Conservation (phyloP, 2,329 filamentous ascomycete species). For the Coniochaeta ligniaria region DNA sequence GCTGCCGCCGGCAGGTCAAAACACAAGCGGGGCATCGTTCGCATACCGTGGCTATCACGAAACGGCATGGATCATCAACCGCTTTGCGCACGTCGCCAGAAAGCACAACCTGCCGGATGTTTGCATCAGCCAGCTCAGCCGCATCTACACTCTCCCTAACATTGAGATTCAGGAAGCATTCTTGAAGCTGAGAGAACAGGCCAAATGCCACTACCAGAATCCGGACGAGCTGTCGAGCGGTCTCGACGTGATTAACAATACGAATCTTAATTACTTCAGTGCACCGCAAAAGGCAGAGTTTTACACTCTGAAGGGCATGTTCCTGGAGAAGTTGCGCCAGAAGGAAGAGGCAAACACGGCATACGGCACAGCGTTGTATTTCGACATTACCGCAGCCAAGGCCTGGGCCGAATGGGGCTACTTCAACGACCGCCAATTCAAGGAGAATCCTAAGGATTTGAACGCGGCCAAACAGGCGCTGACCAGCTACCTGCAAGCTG, state of each 20-base stretch:
- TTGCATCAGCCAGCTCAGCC: conserved; percentile 92
- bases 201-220: conserved; percentile 98
- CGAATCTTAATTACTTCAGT: conserved; percentile 97
- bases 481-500: conserved; percentile 92
- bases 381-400: conserved; percentile 91
- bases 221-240: conserved; percentile 85
- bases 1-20: conserved; percentile 71
- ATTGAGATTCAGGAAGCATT: conserved; percentile 99
- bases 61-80: conserved; percentile 99
- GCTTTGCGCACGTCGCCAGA: conserved; percentile 93
- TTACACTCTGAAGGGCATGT: conserved; percentile 99
- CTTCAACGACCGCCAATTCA: conserved; percentile 95
- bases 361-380: conserved; percentile 91
- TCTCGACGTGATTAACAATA: conserved; percentile 98
- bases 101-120: conserved; percentile 97
- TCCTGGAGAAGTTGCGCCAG: conserved; percentile 86
- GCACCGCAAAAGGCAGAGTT: conserved; percentile 96
- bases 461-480: conserved; percentile 84
- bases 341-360: conserved; percentile 89
- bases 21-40: conserved; percentile 83
- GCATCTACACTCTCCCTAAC: conserved; percentile 97
- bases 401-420: conserved; percentile 99
- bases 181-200: conserved; percentile 95
- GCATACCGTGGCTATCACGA: conserved; percentile 97
- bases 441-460: conserved; percentile 76